Percentiles rank a stretch among this genome's conserved stretches.
These are phyloP conservation scores for Monosporascus sp. DNA, from an alignment of 2,329 filamentous ascomycete species.

Conservation along the genomic window DNA sequence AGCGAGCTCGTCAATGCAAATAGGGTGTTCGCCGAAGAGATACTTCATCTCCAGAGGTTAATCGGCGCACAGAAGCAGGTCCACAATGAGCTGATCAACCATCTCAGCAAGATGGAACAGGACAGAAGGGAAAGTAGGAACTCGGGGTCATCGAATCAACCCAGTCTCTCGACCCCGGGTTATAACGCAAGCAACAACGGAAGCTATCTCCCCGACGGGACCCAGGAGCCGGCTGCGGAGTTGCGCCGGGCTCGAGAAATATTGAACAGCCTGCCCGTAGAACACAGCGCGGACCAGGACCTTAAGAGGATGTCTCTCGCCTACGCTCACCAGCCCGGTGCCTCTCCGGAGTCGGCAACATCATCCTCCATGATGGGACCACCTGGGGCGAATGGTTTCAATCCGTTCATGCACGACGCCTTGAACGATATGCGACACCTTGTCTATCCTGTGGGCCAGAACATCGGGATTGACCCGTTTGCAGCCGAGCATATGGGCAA, in stretches of 20 bases:
- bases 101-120: conserved; percentile 45
- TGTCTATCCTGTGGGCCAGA: conserved; percentile 87
- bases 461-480: conserved; percentile 90
- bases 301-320: conserved; percentile 49
- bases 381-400: conserved; percentile 32
- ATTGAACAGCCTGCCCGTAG: conserved; percentile 46
- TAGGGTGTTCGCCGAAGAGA: conserved; percentile 56
- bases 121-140: conserved; percentile 37
- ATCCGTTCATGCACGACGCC: conserved; percentile 44
- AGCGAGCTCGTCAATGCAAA: conserved; percentile 67
- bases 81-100: conserved; percentile 52
- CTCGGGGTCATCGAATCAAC: conserved; percentile 25
- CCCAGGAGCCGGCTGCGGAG: conserved; percentile 44
- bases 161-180: conserved; percentile 32
- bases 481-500: conserved; percentile 92
- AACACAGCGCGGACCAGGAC: conserved; percentile 48
- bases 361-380: conserved; percentile 54
- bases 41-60: conserved; percentile 56
- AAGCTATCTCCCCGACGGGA: conserved; percentile 39
- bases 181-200: conserved; percentile 35
- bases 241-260: conserved; percentile 53
- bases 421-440: conserved; percentile 57
- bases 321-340: conserved; percentile 42
- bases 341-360: conserved; percentile 48
- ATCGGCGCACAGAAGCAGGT: conserved; percentile 54